A percentile compares a stretch with the other conserved stretches of the same genome.
Conservation (phyloP, 306 rosid genomes). For the Quercus robur region DNA sequence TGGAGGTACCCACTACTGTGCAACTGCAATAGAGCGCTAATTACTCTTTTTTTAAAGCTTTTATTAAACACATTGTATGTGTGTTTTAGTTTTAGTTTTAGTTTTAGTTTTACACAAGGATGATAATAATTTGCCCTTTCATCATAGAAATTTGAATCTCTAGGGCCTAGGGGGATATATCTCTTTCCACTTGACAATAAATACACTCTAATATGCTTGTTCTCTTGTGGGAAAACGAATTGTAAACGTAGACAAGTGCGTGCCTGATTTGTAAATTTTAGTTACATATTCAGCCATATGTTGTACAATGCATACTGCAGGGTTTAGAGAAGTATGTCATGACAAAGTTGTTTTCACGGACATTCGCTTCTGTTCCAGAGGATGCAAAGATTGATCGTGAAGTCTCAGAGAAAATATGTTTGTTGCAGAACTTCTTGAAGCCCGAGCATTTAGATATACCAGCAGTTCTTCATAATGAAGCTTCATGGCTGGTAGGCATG, state of each 20-base stretch:
- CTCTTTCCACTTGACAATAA: too few species aligned
- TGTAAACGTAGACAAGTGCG: not conserved
- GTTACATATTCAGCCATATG: not conserved
- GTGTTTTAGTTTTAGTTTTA: too few species aligned
- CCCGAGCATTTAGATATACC: conserved; percentile 76
- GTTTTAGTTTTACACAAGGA: too few species aligned
- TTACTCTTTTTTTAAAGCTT: too few species aligned
- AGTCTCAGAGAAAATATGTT: conserved; percentile 43
- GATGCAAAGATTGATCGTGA: conserved; percentile 50
- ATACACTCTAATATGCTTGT: not conserved
- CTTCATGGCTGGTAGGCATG: conserved; percentile 58
- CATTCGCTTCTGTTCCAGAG: conserved; percentile 46
- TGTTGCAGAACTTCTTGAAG: conserved; percentile 61
- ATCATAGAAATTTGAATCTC: too few species aligned
- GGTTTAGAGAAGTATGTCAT: conserved; percentile 69
- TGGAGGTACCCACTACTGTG: conserved; percentile 38
- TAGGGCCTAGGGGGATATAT: too few species aligned
- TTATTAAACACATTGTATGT: too few species aligned
- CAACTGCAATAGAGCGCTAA: not conserved
- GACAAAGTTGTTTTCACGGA: conserved; percentile 67
- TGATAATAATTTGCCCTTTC: too few species aligned
- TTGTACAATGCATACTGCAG: conserved; percentile 20
- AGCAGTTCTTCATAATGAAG: conserved; percentile 42
- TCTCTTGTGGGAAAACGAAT: not conserved
- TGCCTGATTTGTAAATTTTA: not conserved